Conservation (phyloP, 148 eudicot genomes). For the Pouteria glomerata region DNA sequence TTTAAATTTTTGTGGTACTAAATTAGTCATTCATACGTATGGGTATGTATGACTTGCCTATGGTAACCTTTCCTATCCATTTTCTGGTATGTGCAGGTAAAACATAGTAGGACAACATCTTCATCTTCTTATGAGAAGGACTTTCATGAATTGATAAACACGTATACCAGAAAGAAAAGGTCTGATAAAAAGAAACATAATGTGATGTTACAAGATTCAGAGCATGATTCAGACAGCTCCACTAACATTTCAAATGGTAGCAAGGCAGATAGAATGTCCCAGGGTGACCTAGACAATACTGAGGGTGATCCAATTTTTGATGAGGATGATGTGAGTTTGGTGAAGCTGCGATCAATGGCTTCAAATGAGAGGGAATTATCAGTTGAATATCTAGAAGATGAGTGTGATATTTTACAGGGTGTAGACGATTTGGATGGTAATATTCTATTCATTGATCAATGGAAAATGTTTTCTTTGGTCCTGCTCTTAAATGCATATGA, state of each 20-base stretch:
- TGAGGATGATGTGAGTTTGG: constrained; percentile 29
- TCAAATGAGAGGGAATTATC: constrained; percentile 49
- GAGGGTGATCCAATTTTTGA: constrained; percentile 26
- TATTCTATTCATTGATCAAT: background rate
- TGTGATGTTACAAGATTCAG: constrained; percentile 19
- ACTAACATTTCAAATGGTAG: constrained; percentile 26
- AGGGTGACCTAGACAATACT: constrained; percentile 11
- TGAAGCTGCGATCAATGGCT: constrained; percentile 18
- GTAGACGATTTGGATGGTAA: constrained; percentile 86
- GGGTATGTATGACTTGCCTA: background rate
- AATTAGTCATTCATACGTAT: background rate
- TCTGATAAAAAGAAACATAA: constrained; percentile 14
- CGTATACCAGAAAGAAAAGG: constrained; percentile 41
- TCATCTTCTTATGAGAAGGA: constrained; percentile 50
- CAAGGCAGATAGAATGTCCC: constrained; percentile 19
- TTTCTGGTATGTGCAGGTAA: constrained; percentile 47
- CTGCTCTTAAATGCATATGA: background rate
- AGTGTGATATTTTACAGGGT: constrained; percentile 52
- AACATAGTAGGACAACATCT: constrained; percentile 56
- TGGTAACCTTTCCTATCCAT: constrained; percentile 7
- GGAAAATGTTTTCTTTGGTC: background rate
- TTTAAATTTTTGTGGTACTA: background rate
- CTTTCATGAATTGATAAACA: constrained; percentile 56
- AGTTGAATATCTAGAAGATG: constrained; percentile 83
- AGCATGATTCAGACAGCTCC: constrained; percentile 31